These are phyloP conservation scores for Nyctanthes arbortristis DNA, from an alignment of 257 asterid genomes.

Conservation along the genomic window DNA sequence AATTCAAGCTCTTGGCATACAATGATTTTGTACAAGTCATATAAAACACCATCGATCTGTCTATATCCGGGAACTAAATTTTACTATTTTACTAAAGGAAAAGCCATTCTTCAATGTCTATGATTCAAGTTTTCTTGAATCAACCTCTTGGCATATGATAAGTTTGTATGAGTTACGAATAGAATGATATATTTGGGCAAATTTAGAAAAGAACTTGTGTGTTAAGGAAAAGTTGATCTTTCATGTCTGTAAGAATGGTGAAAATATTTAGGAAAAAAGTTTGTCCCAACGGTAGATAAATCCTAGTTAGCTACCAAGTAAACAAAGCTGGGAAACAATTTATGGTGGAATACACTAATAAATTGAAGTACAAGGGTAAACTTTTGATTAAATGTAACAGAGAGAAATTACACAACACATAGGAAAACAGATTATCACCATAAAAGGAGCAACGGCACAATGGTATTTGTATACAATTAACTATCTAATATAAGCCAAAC, in stretches of 20 bases:
- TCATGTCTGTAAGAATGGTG: neutral
- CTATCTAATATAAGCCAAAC: neutral
- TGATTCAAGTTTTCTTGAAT: neutral
- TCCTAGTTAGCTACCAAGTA: neutral
- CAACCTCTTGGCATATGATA: neutral
- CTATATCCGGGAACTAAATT: neutral
- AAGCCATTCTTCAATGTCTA: neutral
- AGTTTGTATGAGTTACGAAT: neutral
- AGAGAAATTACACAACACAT: neutral
- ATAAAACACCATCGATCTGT: neutral
- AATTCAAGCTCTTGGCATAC: constrained; percentile 86
- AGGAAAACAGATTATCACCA: neutral
- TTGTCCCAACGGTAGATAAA: neutral
- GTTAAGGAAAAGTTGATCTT: neutral
- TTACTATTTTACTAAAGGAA: neutral
- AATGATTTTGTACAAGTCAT: constrained; percentile 36
- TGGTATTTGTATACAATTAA: neutral
- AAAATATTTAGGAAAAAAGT: constrained; percentile 3
- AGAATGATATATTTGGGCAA: constrained; percentile 6
- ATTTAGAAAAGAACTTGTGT: neutral
- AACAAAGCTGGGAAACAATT: neutral
- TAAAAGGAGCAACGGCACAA: neutral
- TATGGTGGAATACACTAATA: neutral
- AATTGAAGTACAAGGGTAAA: neutral
- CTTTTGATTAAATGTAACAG: neutral